A percentile compares a stretch with the other conserved stretches of the same genome.
Conservation (phyloP, 1,284 basidiomycete species). For the Athelia sp. region DNA sequence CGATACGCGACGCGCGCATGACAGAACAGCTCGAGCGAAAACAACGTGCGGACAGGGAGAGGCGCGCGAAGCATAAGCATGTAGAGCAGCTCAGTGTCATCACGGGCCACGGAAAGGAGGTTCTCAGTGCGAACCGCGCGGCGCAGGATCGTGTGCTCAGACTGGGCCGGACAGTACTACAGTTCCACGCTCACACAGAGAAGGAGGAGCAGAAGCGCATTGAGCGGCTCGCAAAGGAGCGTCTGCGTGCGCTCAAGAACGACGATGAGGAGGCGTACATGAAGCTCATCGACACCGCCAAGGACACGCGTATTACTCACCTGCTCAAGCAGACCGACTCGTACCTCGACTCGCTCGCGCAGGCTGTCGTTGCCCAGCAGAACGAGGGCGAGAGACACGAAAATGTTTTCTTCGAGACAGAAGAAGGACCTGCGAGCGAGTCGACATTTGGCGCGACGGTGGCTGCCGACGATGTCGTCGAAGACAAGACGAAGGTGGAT, state of each 20-base stretch:
- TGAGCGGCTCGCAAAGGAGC: slow-evolving; percentile 95
- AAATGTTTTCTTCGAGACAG: slow-evolving; percentile 38
- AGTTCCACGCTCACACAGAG: slow-evolving; percentile 87
- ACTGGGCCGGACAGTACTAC: slow-evolving; percentile 83
- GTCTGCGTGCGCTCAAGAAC: slow-evolving; percentile 95
- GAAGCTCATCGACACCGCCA: slow-evolving; percentile 98
- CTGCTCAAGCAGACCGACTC: slow-evolving; percentile 91
- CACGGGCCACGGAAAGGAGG: slow-evolving; percentile 78
- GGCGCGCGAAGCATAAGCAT: slow-evolving; percentile 94
- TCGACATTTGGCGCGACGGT: slow-evolving; percentile 87
- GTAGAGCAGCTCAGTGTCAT: slow-evolving; percentile 91
- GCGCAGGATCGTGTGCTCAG: slow-evolving; percentile 78
- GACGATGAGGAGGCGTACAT: slow-evolving; percentile 99
- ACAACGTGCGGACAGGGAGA: slow-evolving; percentile 90
- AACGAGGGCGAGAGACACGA: slow-evolving; percentile 37
- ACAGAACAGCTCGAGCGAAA: slow-evolving; percentile 91
- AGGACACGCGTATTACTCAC: slow-evolving; percentile 98
- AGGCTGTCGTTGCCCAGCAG: slow-evolving; percentile 94
- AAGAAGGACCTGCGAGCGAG: slow-evolving; percentile 79
- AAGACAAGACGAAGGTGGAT: slow-evolving; percentile 81
- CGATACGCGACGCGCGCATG: slow-evolving; percentile 83
- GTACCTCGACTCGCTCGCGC: slow-evolving; percentile 93
- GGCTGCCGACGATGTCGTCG: slow-evolving; percentile 50
- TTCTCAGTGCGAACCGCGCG: slow-evolving; percentile 58
- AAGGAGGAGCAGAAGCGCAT: slow-evolving; percentile 99